Percentiles rank a stretch among this genome's conserved stretches.
phyloP scores from a whole-genome alignment of 2,329 filamentous ascomycete species.

The Penicillium sclerotiorum region DNA sequence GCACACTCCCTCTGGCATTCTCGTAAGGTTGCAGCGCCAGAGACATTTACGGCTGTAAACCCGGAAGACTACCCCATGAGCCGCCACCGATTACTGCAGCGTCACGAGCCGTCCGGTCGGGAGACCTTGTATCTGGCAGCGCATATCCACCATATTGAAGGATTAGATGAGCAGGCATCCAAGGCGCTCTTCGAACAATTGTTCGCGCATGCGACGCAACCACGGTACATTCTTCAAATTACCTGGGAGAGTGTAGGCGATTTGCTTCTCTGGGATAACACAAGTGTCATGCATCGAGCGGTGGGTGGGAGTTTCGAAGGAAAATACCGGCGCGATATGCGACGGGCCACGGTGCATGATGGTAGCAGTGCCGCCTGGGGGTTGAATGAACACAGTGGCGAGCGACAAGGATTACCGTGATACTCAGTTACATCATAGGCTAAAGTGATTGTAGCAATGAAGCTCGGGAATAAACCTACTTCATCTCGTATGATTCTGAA shows the following conservation, averaged over 20 bases:
- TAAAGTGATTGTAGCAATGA: neutral
- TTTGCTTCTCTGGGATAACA: slow-evolving; percentile 63
- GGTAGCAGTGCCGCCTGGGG: slow-evolving; percentile 47
- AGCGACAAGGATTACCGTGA: slow-evolving; percentile 32
- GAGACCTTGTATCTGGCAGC: slow-evolving; percentile 58
- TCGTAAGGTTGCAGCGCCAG: slow-evolving; percentile 55
- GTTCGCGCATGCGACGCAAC: slow-evolving; percentile 50
- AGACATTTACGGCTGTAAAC: slow-evolving; percentile 52
- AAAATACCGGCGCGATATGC: slow-evolving; percentile 55
- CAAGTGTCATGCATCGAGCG: slow-evolving; percentile 58
- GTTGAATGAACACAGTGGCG: slow-evolving; percentile 40
- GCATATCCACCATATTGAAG: slow-evolving; percentile 58
- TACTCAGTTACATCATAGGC: neutral
- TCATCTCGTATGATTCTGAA: no score
- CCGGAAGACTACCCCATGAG: slow-evolving; percentile 42
- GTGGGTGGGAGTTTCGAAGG: slow-evolving; percentile 53
- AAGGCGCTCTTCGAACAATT: slow-evolving; percentile 38
- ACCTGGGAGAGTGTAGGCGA: slow-evolving; percentile 55
- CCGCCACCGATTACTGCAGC: slow-evolving; percentile 55
- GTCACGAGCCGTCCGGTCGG: slow-evolving; percentile 55
- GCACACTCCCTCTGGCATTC: slow-evolving; percentile 58
- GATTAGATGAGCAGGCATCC: slow-evolving; percentile 39
- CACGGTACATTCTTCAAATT: slow-evolving; percentile 51
- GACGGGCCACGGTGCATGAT: slow-evolving; percentile 60
- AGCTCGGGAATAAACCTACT: no score